Conservation (phyloP, 805 yeast genomes). For the Myxozyma melibiosi region DNA sequence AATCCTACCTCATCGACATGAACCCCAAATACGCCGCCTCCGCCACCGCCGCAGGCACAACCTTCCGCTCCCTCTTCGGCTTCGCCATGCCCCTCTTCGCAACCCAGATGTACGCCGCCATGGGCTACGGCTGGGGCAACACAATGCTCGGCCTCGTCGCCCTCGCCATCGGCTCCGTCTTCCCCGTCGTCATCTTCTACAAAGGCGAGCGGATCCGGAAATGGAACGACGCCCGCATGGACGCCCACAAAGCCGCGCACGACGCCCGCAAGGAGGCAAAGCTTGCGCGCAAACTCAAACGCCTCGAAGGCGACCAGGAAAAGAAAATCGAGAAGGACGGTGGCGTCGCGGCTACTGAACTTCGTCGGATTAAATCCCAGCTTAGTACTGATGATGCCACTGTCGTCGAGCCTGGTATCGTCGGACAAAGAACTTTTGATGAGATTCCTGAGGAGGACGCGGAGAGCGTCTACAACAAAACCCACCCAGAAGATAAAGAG, state of each 20-base stretch:
- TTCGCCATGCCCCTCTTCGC: constrained; percentile 83
- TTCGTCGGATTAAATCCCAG: neutral
- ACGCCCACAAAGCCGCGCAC: constrained; percentile 13
- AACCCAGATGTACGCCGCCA: constrained; percentile 72
- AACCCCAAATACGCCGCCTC: constrained; percentile 73
- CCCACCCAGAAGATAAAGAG: too few relatives aligned
- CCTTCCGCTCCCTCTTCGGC: constrained; percentile 68
- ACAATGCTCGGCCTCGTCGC: constrained; percentile 67
- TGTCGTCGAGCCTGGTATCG: neutral
- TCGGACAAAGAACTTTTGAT: neutral
- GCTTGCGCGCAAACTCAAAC: constrained; percentile 3
- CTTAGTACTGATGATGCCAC: neutral
- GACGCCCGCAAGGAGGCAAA: constrained; percentile 12
- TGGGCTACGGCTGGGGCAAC: constrained; percentile 80
- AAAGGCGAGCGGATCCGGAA: constrained; percentile 60
- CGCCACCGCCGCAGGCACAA: constrained; percentile 75
- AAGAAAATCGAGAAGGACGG: neutral
- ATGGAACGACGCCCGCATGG: constrained; percentile 43
- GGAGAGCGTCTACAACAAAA: neutral
- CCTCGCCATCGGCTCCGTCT: constrained; percentile 57
- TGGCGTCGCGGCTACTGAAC: constrained; percentile 2
- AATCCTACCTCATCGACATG: constrained; percentile 69
- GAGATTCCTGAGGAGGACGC: constrained; percentile 14
- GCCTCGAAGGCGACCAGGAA: constrained; percentile 3
- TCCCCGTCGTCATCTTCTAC: constrained; percentile 58